A percentile compares a stretch with the other conserved stretches of the same genome.
These are phyloP conservation scores for Penicillium italicum DNA, from an alignment of 2,329 filamentous ascomycete genomes.

Conservation along the genomic window DNA sequence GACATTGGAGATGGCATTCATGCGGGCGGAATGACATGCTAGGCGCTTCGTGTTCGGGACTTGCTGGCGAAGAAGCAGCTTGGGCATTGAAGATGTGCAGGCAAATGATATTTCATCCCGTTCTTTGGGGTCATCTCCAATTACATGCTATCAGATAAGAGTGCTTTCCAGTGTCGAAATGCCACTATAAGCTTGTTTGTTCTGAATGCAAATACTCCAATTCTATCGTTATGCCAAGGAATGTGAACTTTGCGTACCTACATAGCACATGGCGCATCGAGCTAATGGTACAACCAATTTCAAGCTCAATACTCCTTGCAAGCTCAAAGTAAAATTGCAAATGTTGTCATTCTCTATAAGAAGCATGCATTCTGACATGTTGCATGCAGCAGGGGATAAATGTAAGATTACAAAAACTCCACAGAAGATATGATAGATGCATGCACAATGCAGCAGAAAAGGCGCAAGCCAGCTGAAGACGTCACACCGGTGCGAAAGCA, in stretches of 20 bases:
- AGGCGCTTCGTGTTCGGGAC: background rate
- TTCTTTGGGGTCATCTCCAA: background rate
- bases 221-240: no score
- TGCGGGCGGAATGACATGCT: background rate
- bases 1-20: background rate
- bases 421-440: background rate
- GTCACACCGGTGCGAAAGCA: background rate
- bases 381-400: background rate
- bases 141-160: background rate
- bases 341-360: background rate
- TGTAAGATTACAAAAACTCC: background rate
- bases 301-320: background rate
- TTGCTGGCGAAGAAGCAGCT: background rate
- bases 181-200: background rate
- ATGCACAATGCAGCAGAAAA: background rate
- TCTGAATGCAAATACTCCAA: background rate
- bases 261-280: no score
- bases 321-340: background rate
- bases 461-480: background rate
- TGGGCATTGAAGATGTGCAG: background rate
- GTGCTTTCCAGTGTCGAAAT: no score
- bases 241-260: no score
- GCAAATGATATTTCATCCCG: background rate
- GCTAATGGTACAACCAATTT: no score
- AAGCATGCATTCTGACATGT: background rate